Evolutionary conservation across 257 asterid species (phyloP).

Genomic region (Nemophila menziesii): DNA sequence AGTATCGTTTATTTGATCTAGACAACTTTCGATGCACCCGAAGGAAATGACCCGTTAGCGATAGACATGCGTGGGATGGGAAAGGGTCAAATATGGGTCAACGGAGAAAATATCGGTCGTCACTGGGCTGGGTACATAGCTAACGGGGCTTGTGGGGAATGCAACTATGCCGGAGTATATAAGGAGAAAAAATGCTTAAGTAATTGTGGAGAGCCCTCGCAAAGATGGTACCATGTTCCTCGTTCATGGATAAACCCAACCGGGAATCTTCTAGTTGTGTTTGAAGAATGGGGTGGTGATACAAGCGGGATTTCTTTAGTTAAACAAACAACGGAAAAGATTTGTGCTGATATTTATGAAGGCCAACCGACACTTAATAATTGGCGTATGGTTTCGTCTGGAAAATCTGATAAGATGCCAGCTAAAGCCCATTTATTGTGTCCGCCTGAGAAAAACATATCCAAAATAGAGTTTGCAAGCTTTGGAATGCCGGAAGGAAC

Average conservation of each 20-base stretch:
- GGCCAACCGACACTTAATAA: conserved; percentile 2
- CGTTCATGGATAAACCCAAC: conserved; percentile 71
- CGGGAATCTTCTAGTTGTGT: conserved; percentile 55
- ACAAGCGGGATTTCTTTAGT: conserved; percentile 49
- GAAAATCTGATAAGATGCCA: not conserved
- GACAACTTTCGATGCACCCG: conserved; percentile 67
- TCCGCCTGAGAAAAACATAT: conserved; percentile 3
- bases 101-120: conserved; percentile 78
- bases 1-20: conserved; percentile 13
- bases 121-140: conserved; percentile 86
- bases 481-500: conserved; percentile 72
- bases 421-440: conserved; percentile 6
- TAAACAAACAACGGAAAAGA: conserved; percentile 24
- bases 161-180: conserved; percentile 64
- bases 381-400: conserved; percentile 1
- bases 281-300: conserved; percentile 85
- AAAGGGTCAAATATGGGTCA: conserved; percentile 88
- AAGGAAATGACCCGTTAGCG: conserved; percentile 68
- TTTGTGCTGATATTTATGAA: not conserved
- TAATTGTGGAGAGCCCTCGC: conserved; percentile 79
- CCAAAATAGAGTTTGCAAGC: conserved; percentile 36
- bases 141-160: conserved; percentile 53
- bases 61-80: conserved; percentile 86
- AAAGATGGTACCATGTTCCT: conserved; percentile 91
- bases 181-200: conserved; percentile 62